Evolutionary conservation across 352 stramenopile genomes (phyloP).

Genomic region (Pythium phragmiticola): DNA sequence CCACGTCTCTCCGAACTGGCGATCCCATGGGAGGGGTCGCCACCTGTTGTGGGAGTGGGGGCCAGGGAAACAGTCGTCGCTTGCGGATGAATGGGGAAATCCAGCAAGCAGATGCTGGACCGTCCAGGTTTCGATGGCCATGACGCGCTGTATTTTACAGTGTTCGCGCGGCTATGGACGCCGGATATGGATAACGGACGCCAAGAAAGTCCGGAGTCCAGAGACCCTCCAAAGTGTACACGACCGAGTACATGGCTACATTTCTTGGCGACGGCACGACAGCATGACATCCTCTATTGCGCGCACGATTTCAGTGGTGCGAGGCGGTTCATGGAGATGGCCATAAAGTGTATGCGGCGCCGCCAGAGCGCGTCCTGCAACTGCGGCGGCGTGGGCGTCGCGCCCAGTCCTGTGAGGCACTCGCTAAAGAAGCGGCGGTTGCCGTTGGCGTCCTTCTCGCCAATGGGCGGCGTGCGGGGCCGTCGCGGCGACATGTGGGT

Average conservation of each 20-base stretch:
- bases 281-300: neutral
- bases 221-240: neutral
- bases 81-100: neutral
- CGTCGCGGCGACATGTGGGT: constrained; percentile 53
- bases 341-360: constrained; percentile 38
- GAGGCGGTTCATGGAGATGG: constrained; percentile 34
- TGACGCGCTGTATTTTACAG: neutral
- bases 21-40: neutral
- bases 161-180: neutral
- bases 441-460: constrained; percentile 11
- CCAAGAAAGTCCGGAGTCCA: no score
- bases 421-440: constrained; percentile 37
- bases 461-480: constrained; percentile 18
- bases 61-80: neutral
- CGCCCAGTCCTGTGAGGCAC: constrained; percentile 44
- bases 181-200: no score
- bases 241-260: constrained; percentile 8
- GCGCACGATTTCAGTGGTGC: neutral
- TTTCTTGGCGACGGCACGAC: neutral
- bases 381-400: constrained; percentile 28
- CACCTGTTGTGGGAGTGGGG: neutral
- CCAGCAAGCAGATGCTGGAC: constrained; percentile 4
- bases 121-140: no score
- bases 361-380: constrained; percentile 33
- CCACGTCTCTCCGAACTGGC: constrained; percentile 6